Evolutionary conservation across 768 basidiomycete genomes (phyloP).

Genomic region (Russula earlei): DNA sequence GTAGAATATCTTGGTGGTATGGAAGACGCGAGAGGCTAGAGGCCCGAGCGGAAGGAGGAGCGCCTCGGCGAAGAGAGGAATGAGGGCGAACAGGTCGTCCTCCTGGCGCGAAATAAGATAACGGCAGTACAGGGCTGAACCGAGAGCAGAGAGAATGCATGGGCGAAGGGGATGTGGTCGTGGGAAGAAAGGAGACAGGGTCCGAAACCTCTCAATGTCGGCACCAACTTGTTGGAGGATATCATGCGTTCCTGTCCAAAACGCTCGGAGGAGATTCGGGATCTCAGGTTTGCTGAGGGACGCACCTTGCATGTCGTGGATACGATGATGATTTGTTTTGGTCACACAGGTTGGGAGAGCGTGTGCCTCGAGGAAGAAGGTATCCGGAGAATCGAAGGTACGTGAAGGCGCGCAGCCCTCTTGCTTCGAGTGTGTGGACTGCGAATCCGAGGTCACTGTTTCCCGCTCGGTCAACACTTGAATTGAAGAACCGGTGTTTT

Average conservation of each 20-base stretch:
- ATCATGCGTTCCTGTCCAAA: neutral
- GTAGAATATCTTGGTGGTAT: neutral
- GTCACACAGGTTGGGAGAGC: too few relatives aligned
- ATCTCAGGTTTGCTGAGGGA: neutral
- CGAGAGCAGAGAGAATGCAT: neutral
- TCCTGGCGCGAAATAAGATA: neutral
- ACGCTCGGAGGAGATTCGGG: neutral
- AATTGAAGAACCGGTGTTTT: too few relatives aligned
- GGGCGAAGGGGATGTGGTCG: neutral
- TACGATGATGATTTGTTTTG: too few relatives aligned
- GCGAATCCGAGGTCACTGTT: too few relatives aligned
- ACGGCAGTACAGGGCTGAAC: neutral
- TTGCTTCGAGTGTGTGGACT: too few relatives aligned
- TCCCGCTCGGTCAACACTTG: too few relatives aligned
- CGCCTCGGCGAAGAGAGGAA: neutral
- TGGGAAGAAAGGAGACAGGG: neutral
- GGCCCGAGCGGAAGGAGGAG: constrained; percentile 3
- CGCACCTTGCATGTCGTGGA: neutral
- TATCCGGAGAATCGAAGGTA: too few relatives aligned
- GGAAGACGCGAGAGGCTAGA: neutral
- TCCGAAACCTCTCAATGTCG: neutral
- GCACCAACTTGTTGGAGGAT: neutral
- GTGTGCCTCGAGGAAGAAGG: too few relatives aligned
- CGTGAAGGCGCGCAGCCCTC: too few relatives aligned
- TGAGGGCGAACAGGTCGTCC: neutral